A percentile compares a stretch with the other conserved stretches of the same genome.
phyloP scores from a whole-genome alignment of 106 monocot species.

The Dioscorea alata region DNA sequence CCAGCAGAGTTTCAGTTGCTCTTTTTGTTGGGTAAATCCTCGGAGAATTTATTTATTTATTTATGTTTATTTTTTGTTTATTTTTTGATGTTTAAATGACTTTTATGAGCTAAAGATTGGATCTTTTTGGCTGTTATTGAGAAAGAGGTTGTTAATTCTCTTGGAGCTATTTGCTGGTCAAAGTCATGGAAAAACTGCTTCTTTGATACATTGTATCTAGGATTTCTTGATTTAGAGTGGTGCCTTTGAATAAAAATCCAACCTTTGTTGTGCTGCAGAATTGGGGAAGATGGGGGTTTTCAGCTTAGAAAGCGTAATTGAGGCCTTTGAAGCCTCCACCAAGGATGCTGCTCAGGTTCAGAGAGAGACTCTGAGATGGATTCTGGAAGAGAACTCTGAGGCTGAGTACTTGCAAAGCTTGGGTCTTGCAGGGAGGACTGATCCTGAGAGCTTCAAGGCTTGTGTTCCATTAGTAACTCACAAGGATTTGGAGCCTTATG shows the following conservation, averaged over 20 bases:
- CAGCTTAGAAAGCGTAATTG: constrained; percentile 36
- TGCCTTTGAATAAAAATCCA: not conserved
- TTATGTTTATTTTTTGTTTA: no score
- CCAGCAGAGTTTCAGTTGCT: no score
- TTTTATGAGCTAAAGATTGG: not conserved
- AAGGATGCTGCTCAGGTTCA: constrained; percentile 59
- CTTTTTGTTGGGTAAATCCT: no score
- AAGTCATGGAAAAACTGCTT: not conserved
- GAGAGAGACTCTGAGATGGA: constrained; percentile 58
- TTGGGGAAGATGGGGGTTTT: constrained; percentile 40
- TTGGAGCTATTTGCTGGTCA: not conserved
- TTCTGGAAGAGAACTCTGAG: constrained; percentile 62
- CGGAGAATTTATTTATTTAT: no score
- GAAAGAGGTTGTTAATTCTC: not conserved
- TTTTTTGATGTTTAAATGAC: not conserved
- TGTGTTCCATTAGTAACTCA: constrained; percentile 75
- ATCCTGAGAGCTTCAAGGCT: constrained; percentile 62
- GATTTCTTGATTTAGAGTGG: not conserved
- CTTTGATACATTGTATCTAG: not conserved
- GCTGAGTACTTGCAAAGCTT: constrained; percentile 63
- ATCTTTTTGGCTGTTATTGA: not conserved
- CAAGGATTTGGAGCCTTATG: constrained; percentile 63
- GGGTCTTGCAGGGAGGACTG: constrained; percentile 73
- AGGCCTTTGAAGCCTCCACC: constrained; percentile 63
- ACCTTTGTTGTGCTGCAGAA: not conserved